These are phyloP conservation scores for Wickerhamomyces chaumierensis DNA, from an alignment of 805 yeast genomes.

Conservation along the genomic window DNA sequence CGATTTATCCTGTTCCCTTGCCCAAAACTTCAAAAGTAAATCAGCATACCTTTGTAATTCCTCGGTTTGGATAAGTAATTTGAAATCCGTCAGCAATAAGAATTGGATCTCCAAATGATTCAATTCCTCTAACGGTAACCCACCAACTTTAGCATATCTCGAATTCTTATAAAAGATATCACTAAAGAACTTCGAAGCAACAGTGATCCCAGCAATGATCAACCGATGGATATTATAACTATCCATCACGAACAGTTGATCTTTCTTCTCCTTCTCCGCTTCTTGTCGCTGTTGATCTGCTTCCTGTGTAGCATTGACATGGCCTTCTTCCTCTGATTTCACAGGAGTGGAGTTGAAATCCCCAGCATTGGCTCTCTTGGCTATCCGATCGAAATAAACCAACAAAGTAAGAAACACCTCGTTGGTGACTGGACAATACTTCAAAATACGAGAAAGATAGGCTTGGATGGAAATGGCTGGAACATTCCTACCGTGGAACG, in stretches of 20 bases:
- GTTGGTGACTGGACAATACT: conserved; percentile 97
- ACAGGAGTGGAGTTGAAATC: conserved; percentile 11
- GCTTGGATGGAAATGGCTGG: conserved; percentile 93
- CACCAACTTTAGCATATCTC: conserved; percentile 92
- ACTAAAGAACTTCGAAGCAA: conserved; percentile 86
- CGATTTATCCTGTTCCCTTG: conserved; percentile 33
- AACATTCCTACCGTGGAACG: conserved; percentile 91
- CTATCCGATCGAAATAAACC: conserved; percentile 91
- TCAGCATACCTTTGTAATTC: conserved; percentile 90
- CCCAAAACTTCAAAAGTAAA: conserved; percentile 75
- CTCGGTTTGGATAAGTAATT: conserved; percentile 76
- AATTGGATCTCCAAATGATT: conserved; percentile 90
- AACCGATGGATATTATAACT: conserved; percentile 90
- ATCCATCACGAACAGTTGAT: conserved; percentile 84
- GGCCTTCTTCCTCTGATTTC: conserved; percentile 6
- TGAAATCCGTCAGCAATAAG: conserved; percentile 72
- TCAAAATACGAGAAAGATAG: conserved; percentile 79
- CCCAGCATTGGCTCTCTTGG: conserved; percentile 62
- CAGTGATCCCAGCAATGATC: conserved; percentile 90
- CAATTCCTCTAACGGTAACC: conserved; percentile 84
- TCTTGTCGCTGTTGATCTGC: too few relatives aligned
- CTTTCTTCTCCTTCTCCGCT: conserved; percentile 8
- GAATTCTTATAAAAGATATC: conserved; percentile 92
- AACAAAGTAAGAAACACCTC: conserved; percentile 85
- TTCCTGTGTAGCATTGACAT: conserved; percentile 9